A percentile compares a stretch with the other conserved stretches of the same genome.
phyloP scores from a whole-genome alignment of 345 rosid species.

The Arabis hirsuta region DNA sequence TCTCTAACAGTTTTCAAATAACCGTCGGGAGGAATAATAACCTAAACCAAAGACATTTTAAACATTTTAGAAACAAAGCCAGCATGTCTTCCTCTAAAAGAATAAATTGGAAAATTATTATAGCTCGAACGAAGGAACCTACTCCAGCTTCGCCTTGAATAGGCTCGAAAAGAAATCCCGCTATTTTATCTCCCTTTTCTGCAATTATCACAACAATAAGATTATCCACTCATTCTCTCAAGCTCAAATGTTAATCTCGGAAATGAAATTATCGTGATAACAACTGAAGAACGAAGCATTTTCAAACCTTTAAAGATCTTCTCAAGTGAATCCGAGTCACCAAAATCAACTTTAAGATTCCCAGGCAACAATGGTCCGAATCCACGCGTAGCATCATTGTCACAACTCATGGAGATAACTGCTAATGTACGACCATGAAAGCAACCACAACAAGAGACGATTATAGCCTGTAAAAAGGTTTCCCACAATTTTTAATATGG shows the following conservation, averaged over 20 bases:
- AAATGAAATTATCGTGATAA: background rate
- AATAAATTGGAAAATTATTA: background rate
- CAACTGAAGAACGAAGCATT: background rate
- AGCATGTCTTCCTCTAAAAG: background rate
- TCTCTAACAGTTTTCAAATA: conserved; percentile 81
- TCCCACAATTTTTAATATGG: background rate
- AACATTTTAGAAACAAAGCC: conserved; percentile 1
- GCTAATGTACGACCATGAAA: conserved; percentile 98
- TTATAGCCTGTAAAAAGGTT: conserved; percentile 62
- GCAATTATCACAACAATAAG: conserved; percentile 40
- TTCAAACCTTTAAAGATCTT: conserved; percentile 70
- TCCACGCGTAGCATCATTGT: conserved; percentile 93
- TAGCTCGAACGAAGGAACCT: conserved; percentile 32
- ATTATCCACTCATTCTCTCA: conserved; percentile 16
- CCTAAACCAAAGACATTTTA: conserved; percentile 49
- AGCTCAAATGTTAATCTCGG: background rate
- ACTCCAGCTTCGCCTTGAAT: conserved; percentile 99
- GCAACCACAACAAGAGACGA: conserved; percentile 97
- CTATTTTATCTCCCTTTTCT: conserved; percentile 78
- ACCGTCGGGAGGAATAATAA: conserved; percentile 82
- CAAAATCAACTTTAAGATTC: conserved; percentile 94
- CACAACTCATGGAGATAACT: conserved; percentile 97
- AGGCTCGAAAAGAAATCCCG: conserved; percentile 96
- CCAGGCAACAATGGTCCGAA: conserved; percentile 94
- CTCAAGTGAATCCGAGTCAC: conserved; percentile 74